phyloP scores from a whole-genome alignment of 495 filamentous ascomycete species.

The Annulohypoxylon nitens region DNA sequence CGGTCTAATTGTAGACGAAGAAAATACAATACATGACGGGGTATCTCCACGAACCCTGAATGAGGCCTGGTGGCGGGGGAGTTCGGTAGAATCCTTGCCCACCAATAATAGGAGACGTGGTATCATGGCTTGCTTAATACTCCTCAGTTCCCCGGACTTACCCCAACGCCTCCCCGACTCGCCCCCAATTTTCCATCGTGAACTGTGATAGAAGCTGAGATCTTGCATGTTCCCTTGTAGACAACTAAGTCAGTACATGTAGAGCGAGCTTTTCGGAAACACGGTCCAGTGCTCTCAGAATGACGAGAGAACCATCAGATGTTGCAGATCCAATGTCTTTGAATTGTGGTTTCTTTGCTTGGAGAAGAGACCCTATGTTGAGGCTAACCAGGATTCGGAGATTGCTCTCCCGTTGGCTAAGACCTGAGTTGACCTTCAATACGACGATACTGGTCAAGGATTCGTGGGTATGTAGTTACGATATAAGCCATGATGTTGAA shows the following conservation, averaged over 20 bases:
- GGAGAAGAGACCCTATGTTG: neutral
- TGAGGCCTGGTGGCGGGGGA: conserved; percentile 13
- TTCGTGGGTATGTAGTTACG: conserved; percentile 1
- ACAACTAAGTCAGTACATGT: too few species aligned
- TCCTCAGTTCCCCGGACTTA: conserved; percentile 7
- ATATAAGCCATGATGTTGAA: conserved; percentile 19
- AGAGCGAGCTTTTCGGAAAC: conserved; percentile 9
- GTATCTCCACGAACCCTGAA: conserved; percentile 10
- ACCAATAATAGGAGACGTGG: conserved; percentile 36
- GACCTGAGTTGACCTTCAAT: conserved; percentile 18
- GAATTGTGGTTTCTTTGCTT: neutral
- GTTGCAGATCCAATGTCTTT: neutral
- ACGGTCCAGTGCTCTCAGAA: conserved; percentile 9
- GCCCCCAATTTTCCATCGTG: conserved; percentile 33
- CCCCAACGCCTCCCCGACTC: conserved; percentile 34
- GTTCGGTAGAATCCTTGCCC: conserved; percentile 47
- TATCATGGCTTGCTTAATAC: neutral
- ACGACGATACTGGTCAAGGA: conserved; percentile 29
- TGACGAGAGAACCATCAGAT: neutral
- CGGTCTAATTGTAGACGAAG: conserved; percentile 40
- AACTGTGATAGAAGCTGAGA: conserved; percentile 13
- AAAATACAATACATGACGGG: neutral
- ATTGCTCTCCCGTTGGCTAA: conserved; percentile 31
- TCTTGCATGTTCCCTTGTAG: neutral
- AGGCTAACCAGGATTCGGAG: conserved; percentile 15